phyloP scores from a whole-genome alignment of 148 eudicot species.

The Nepenthes gracilis region DNA sequence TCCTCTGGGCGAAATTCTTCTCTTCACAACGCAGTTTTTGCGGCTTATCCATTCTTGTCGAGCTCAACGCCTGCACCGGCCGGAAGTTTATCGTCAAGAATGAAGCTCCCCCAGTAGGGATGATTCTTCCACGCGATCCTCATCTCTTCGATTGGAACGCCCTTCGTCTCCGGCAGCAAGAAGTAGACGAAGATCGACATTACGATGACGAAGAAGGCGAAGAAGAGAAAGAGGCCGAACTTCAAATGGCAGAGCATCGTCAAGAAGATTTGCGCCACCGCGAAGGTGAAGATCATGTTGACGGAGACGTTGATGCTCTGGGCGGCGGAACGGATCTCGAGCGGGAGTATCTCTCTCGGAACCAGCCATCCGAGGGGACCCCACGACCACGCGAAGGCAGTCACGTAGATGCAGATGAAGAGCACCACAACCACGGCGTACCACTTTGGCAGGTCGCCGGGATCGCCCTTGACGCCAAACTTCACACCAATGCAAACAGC shows the following conservation, averaged over 20 bases:
- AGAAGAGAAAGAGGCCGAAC: conserved; percentile 65
- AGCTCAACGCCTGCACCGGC: conserved; percentile 15
- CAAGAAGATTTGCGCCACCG: conserved; percentile 54
- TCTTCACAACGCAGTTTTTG: no score
- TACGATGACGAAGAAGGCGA: conserved; percentile 47
- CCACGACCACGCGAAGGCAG: conserved; percentile 91
- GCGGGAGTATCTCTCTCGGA: conserved; percentile 19
- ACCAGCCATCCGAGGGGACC: conserved; percentile 72
- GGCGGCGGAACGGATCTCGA: conserved; percentile 72
- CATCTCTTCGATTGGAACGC: conserved; percentile 21
- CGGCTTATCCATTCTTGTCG: background rate
- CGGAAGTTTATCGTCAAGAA: conserved; percentile 30
- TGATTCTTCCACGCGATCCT: conserved; percentile 65
- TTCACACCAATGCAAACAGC: conserved; percentile 51
- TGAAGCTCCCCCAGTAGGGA: conserved; percentile 55
- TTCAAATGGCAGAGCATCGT: conserved; percentile 66
- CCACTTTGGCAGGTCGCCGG: conserved; percentile 42
- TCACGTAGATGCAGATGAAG: conserved; percentile 66
- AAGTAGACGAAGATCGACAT: conserved; percentile 58
- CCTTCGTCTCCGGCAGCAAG: conserved; percentile 79
- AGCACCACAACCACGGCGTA: conserved; percentile 63
- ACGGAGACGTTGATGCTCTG: conserved; percentile 66
- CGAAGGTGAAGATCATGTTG: conserved; percentile 76
- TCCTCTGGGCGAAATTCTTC: no score
- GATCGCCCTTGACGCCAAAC: conserved; percentile 42